Evolutionary conservation across 2,329 filamentous ascomycete genomes (phyloP), one percentile per base, ranked within the genome.

Genomic region (Seiridium unicorne): DNA sequence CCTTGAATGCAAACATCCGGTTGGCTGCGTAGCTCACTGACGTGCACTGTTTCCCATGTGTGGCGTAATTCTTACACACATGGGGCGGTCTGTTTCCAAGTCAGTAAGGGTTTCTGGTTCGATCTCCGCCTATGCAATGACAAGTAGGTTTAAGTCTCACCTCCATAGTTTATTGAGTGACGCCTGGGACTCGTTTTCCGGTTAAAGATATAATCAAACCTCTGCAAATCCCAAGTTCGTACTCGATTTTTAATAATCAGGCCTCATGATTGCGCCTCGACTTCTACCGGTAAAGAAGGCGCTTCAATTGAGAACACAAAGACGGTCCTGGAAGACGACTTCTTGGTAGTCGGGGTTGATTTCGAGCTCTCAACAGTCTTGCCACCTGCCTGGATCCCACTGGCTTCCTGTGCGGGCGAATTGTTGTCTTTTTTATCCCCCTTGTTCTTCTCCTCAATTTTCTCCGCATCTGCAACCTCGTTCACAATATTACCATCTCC

Each of bases 401-500:
- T 26, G 18, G 18, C 18, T 9, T 40, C 54, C 13, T 61, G 53
- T 11, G 65, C 64, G 40, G 58, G 57, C 31, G 47, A 26, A 18
- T 26, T 55, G 42, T 32, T 54, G 1, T 51, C 40, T n/a, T 61
- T 64, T 10, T 65, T 40, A 42, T 61, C 58, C 67, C 75, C 44
- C 63, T 74, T 73, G 1, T 74, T 69, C n/a, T 77, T 69, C 3
- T 74, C 73, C 5, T 61, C 49, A 5, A 78, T 67, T 57, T 76
- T 68, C 18, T 26, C 18, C 3, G 77, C 65, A 48, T 74, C 70
- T 18, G 75, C 73, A 32, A 78, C 63, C 60, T 73, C 71, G 66
- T 78, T 76, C 35, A 82, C 67, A 0, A 78, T 73, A 36, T 78
- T 79, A 0, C 83, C 82, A 5, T 83, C 64, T 0, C 70, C 76